Conservation (phyloP, 169 alveolate species). For the Plasmodium gonderi region DNA sequence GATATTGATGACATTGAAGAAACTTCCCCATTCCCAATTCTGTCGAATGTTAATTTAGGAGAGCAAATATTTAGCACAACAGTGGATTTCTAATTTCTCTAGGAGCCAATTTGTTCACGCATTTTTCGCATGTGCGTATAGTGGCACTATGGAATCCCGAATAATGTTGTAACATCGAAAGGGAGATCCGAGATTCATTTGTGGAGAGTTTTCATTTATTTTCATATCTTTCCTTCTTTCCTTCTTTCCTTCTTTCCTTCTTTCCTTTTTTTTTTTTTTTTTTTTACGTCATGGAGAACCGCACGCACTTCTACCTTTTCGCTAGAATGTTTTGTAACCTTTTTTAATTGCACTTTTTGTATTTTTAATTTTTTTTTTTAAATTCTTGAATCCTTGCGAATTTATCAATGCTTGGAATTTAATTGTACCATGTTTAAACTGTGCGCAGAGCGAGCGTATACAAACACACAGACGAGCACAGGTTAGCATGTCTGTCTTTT, state of each 20-base stretch:
- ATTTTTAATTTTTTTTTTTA: constrained; percentile 2
- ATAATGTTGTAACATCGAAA: too few relatives aligned
- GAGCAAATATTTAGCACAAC: constrained; percentile 71
- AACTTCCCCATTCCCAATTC: constrained; percentile 58
- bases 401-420: not conserved
- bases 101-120: not conserved
- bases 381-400: not conserved
- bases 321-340: not conserved
- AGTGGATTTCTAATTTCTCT: constrained; percentile 37
- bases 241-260: too few relatives aligned
- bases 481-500: too few relatives aligned
- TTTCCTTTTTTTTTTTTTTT: too few relatives aligned
- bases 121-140: not conserved
- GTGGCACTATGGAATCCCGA: not conserved
- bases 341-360: not conserved
- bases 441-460: not conserved
- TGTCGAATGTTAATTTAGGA: constrained; percentile 56
- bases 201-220: too few relatives aligned
- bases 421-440: not conserved
- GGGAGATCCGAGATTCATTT: too few relatives aligned
- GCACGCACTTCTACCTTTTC: not conserved
- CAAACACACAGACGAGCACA: too few relatives aligned
- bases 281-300: not conserved
- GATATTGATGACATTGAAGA: constrained; percentile 70
- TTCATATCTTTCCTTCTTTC: too few relatives aligned